Conservation (phyloP, 1,139 yeast genomes). For the Debaryomyces coudertii region DNA sequence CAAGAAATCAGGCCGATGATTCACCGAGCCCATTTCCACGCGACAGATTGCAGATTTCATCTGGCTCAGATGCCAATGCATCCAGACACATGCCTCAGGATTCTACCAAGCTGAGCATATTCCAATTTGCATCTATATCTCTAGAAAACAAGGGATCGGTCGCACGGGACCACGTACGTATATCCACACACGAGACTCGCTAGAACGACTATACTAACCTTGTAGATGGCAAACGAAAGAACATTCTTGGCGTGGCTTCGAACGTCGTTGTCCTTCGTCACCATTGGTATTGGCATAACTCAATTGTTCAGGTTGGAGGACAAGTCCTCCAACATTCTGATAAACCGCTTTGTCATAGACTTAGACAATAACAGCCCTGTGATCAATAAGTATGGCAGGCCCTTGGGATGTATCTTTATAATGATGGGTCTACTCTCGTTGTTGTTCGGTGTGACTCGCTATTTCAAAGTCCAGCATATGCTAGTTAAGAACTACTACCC, state of each 20-base stretch:
- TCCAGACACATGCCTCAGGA: conserved; percentile 1
- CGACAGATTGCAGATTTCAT: background rate
- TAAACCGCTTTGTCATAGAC: conserved; percentile 18
- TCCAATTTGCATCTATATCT: conserved; percentile 30
- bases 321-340: conserved; percentile 22
- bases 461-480: conserved; percentile 37
- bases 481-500: conserved; percentile 33
- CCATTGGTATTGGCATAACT: conserved; percentile 47
- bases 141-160: conserved; percentile 52
- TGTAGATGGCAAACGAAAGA: conserved; percentile 68
- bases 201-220: conserved; percentile 10
- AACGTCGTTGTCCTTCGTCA: conserved; percentile 51
- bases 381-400: conserved; percentile 35
- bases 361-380: conserved; percentile 14
- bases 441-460: conserved; percentile 36
- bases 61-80: background rate
- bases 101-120: conserved; percentile 7
- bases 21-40: background rate
- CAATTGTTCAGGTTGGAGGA: conserved; percentile 42
- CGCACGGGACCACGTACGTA: conserved; percentile 47
- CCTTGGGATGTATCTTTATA: conserved; percentile 40
- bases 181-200: background rate
- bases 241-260: conserved; percentile 79
- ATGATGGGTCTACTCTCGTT: conserved; percentile 39
- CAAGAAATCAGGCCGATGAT: background rate